A percentile compares a stretch with the other conserved stretches of the same genome.
Evolutionary conservation across 192 early-diverging fungal genomes (phyloP).

Genomic region (Funneliformis geosporum): DNA sequence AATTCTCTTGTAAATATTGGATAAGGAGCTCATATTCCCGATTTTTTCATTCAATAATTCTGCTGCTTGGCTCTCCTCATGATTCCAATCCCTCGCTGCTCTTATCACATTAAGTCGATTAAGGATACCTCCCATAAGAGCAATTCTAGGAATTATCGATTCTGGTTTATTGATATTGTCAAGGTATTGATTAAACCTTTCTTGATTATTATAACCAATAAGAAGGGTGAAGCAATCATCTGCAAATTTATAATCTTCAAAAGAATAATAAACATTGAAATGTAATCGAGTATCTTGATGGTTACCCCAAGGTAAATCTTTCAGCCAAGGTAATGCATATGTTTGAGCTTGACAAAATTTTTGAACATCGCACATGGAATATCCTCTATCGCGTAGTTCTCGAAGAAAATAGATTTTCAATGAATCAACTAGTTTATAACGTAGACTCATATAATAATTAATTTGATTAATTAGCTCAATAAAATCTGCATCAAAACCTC

Average conservation of each 20-base stretch:
- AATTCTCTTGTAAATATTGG: background rate
- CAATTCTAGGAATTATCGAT: background rate
- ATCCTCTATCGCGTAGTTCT: slow-evolving; percentile 15
- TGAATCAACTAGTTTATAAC: slow-evolving; percentile 17
- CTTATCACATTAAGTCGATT: background rate
- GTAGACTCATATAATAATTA: background rate
- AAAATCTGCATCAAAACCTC: slow-evolving; percentile 9
- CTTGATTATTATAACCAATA: background rate
- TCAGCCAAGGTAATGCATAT: background rate
- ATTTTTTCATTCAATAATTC: background rate
- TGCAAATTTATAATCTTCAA: background rate
- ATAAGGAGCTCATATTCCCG: background rate
- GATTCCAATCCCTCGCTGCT: slow-evolving; percentile 12
- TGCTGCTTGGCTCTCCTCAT: background rate
- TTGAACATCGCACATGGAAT: slow-evolving; percentile 8
- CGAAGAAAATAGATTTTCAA: slow-evolving; percentile 30
- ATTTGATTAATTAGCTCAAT: background rate
- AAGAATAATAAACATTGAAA: slow-evolving; percentile 23
- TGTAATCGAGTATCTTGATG: background rate
- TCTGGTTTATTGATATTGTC: background rate
- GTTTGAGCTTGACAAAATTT: slow-evolving; percentile 14
- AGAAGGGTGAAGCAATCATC: background rate
- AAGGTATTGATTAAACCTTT: background rate
- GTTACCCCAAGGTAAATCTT: background rate
- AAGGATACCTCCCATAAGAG: background rate